Evolutionary conservation across 495 filamentous ascomycete species (phyloP), one percentile per base, ranked within the genome.

Genomic region (Neurospora sp.): DNA sequence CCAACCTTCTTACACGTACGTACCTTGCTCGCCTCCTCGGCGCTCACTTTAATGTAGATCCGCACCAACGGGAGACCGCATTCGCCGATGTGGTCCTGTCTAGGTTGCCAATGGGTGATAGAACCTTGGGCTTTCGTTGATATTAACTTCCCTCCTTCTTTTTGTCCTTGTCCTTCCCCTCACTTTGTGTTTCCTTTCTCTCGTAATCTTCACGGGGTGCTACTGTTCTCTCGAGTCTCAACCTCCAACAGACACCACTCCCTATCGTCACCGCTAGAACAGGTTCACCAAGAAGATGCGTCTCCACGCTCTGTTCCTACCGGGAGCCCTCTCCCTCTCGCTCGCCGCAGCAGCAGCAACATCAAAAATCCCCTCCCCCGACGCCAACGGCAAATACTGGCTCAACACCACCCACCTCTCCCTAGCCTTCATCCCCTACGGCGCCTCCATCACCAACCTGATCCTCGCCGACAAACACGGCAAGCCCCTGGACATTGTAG

Each of bases 381-480:
- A 86, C 74, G 71, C 75, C 42, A 75, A 86, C 73, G 87, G 87
- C 39, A 89, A 90, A 77, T 96, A 94, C 80, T 91, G 88, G 76
- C 91, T 97, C 79, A 83, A 85, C 69, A 89, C 90, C 48, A 85
- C 88, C 59, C 90, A 91, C 48, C 93, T 96, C 82, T 87, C 89
- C 18, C 91, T 90, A 14, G 86, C 85, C 45, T 90, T 96, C 80
- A 91, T 95, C 69, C 85, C 92, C 2, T 94, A 96, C 74, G 93
- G 93, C 37, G 93, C 93, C 18, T 89, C 89, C 70, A 85, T 96
- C 70, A 88, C 91, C 41, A 91, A 93, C 69, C 83, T 96, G 39
- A 85, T 91, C 75, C 87, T 97, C 78, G 87, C 89, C 42, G 92
- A 95, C 81, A 87, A 88, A 69, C 78, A 90, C 72, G 92, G 92